Percentiles rank a stretch among this genome's conserved stretches.
Evolutionary conservation across 352 stramenopile genomes (phyloP).

Genomic region (Pythium pectinolyticum): DNA sequence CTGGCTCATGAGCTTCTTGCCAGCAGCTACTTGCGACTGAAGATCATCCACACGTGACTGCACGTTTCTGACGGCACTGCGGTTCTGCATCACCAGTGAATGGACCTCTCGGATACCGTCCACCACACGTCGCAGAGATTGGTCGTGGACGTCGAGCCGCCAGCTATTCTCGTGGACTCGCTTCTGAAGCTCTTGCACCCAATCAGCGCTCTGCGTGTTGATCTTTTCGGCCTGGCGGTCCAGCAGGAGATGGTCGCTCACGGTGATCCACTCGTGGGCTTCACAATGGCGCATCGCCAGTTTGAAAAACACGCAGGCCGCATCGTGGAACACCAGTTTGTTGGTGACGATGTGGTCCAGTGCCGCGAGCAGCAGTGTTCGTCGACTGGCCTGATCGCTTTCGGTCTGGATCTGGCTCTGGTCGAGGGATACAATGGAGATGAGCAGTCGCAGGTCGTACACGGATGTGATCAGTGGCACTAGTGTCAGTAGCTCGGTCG

Average conservation of each 20-base stretch:
- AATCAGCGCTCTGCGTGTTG: slow-evolving; percentile 19
- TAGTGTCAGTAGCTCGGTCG: no score
- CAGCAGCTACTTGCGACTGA: neutral
- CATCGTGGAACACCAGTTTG: neutral
- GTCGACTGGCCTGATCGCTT: no score
- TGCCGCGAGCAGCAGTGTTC: neutral
- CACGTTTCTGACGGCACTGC: neutral
- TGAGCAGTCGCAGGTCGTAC: slow-evolving; percentile 5
- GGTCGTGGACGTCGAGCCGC: slow-evolving; percentile 11
- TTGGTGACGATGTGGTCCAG: neutral
- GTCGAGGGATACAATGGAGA: no score
- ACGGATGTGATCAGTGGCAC: no score
- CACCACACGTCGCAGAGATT: neutral
- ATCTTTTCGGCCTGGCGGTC: slow-evolving; percentile 15
- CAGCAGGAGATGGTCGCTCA: neutral
- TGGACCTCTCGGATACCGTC: neutral
- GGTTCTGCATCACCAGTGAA: slow-evolving; percentile 11
- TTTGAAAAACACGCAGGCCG: neutral
- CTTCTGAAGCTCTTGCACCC: slow-evolving; percentile 7
- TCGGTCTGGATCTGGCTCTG: no score
- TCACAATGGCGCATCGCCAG: neutral
- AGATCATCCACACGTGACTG: neutral
- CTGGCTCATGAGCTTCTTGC: neutral
- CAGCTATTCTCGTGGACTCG: slow-evolving; percentile 9
- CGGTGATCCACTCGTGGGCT: neutral